A percentile compares a stretch with the other conserved stretches of the same genome.
Evolutionary conservation across 495 filamentous ascomycete species (phyloP).

Genomic region (Trichoderma virens): DNA sequence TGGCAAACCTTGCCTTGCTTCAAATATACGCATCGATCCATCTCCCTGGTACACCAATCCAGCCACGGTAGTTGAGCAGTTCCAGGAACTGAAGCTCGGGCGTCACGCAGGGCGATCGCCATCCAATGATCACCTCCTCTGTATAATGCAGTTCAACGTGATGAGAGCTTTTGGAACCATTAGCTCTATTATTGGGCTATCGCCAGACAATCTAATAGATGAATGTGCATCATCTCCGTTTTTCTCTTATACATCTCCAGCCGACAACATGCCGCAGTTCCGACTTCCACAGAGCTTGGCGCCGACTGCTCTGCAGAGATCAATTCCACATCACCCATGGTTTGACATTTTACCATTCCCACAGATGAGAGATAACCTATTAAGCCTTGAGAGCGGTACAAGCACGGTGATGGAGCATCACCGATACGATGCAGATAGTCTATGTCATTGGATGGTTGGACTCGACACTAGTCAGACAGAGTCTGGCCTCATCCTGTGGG

Average conservation of each 20-base stretch:
- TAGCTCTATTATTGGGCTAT: not conserved
- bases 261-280: not conserved
- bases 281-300: not conserved
- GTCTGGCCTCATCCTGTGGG: not conserved
- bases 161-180: not conserved
- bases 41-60: not conserved
- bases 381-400: not conserved
- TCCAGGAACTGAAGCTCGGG: not conserved
- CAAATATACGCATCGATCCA: not conserved
- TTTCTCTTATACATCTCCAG: not conserved
- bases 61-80: not conserved
- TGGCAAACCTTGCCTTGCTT: not conserved
- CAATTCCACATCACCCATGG: not conserved
- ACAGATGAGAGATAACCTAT: not conserved
- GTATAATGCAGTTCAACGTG: not conserved
- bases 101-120: not conserved
- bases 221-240: not conserved
- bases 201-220: not conserved
- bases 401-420: not conserved
- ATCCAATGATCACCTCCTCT: not conserved
- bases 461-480: not conserved
- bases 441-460: conserved; percentile 1
- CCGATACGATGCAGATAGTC: not conserved
- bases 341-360: not conserved
- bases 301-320: not conserved